Base-by-base conservation (phyloP, 139 green algal species). In the Raphidocelis subcapitata region DNA sequence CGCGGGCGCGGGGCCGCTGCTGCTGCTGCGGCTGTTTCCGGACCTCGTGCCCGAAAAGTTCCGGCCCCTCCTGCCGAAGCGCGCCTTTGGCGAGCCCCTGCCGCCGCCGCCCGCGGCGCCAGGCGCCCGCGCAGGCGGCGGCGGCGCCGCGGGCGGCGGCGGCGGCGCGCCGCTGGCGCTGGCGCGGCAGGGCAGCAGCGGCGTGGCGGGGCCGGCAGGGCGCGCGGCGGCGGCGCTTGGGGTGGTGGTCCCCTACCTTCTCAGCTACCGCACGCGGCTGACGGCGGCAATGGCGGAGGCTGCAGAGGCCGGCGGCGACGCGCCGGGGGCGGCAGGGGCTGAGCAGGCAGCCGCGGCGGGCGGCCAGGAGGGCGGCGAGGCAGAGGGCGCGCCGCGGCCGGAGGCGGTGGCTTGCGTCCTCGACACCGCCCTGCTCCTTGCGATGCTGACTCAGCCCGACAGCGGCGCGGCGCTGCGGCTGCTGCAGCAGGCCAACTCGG, bases 351-450 rank as follows among this genome's bases (percentile, higher is more conserved):
- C 8, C 41, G 41, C 8, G 8, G 41, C 8, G 8, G 41, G 41
- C 41, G 41, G 41, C 41, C 8, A 12, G 32, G 41, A 18, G 62
- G 35, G 62, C 62, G 41, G n/a, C 24, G 54, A 61, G 12, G 54
- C 12, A 14, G 54, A 20, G 12, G 54, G 5, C 10, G 10, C 54
- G 54, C 54, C 54, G 54, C 54, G 10, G 54, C 24, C 24, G 5
- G 54, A 61, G 24, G 54, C 49, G 0, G 26, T 72, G 51, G 71
- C 57, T 62, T 32, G 76, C 82, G 62, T 86, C 0, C 72, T 96
- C 54, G 92, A 97, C 75, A 96, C 92, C 0, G 91, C 92, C 0
- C 82, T 97, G 21, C 67, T 93, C 52, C 79, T 87, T 44, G 85
- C 81, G 0, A 85, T 97, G 79, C 72, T 97, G 67, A 65, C 69